Base-by-base conservation (phyloP, 2,329 filamentous ascomycete genomes). In the Ophiosphaerella narmari region DNA sequence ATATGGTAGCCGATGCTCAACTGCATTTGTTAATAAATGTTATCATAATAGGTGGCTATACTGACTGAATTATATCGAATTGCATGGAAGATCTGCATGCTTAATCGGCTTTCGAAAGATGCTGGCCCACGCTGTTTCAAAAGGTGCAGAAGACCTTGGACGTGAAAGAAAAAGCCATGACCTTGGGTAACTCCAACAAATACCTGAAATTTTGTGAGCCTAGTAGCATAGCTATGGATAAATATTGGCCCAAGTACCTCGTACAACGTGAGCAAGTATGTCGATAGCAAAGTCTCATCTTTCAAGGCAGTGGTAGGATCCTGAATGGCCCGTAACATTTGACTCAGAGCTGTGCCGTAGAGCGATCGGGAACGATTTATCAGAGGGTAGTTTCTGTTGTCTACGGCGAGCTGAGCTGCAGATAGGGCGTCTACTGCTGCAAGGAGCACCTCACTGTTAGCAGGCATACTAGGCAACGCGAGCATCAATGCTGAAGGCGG, bases 111-210 rank as follows among this genome's bases (percentile, higher is more conserved):
- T 6, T 64, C 56, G 26, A 72, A 68, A 1, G 68, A 70, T 8
- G 58, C 42, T 12, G 70, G 70, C 1, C 70, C 69, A 16, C 70
- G 67, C 45, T 65, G 60, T 42, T 52, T 66, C 7, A 73, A 43
- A 11, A 72, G 45, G 43, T 64, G 69, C 7, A 72, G 49, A 26
- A 71, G 55, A 7, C 70, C 70, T 53, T 73, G 69, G 3, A 71
- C 65, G 47, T 73, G 69, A 39, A 69, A 71, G 44, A 72, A 72
- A 57, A 72, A 73, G 24, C 70, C 70, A 41, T 68, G 63, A 8
- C 68, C 69, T 16, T 63, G 57, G 1, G 62, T 66, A 14, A 71
- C 54, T 16, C 70, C 69, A 2, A 72, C 68, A 35, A 72, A 73
- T 1, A 73, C 66, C 69, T 71, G 39, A 13, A 7, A 7, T 18